Percentiles rank a stretch among this genome's conserved stretches.
These are phyloP conservation scores for Aureococcus anophagefferens DNA, from an alignment of 108 stramenopile species.

Conservation along the genomic window DNA sequence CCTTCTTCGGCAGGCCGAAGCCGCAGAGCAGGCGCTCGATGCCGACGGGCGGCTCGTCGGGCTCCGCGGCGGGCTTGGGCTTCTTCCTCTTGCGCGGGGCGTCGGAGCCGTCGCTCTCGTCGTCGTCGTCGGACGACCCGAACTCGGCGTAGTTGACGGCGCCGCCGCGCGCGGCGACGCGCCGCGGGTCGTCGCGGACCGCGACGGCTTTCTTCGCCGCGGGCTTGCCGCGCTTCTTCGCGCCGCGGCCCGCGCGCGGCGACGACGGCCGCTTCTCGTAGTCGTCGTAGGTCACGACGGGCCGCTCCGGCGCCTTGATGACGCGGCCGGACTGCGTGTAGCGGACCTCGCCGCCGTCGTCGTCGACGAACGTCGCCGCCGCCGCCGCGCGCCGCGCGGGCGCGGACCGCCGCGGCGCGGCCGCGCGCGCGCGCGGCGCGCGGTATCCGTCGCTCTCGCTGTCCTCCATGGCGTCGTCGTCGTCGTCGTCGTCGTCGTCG, in stretches of 20 bases:
- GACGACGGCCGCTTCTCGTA: neutral
- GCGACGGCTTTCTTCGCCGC: neutral
- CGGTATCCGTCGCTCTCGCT: no score
- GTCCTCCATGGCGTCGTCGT: neutral
- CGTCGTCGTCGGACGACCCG: neutral
- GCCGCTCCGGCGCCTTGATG: no score
- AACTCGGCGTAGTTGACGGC: neutral
- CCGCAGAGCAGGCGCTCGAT: slow-evolving; percentile 61
- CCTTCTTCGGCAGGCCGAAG: slow-evolving; percentile 34
- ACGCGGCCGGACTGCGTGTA: no score
- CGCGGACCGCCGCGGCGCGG: no score
- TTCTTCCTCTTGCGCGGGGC: neutral
- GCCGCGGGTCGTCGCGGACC: neutral
- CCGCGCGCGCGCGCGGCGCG: no score
- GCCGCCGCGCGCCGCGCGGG: no score
- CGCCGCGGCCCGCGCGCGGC: neutral
- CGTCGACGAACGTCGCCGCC: no score
- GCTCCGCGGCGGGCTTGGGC: neutral
- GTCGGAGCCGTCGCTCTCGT: neutral
- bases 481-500: neutral
- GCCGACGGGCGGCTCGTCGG: slow-evolving; percentile 20
- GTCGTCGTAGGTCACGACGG: no score
- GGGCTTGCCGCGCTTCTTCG: neutral
- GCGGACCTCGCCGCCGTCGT: no score
- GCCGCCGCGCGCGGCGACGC: neutral